phyloP scores from a whole-genome alignment of 164 flowering plant species.

The Stephania yunnanensis region DNA sequence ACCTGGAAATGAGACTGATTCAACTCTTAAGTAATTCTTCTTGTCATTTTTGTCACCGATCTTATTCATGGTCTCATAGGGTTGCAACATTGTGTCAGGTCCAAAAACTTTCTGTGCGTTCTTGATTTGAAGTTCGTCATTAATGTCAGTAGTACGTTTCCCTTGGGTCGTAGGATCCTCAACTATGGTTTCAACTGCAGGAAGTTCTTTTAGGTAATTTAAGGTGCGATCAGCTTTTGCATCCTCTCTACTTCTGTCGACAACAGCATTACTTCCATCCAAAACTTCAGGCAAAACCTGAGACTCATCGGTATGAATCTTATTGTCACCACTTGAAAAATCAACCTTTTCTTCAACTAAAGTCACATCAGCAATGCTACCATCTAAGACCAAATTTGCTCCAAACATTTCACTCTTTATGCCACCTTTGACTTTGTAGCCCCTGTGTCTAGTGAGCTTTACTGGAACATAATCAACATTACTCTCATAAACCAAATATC shows the following conservation, averaged over 20 bases:
- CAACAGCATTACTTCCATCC: not conserved
- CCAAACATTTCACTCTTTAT: not conserved
- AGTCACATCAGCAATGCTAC: not conserved
- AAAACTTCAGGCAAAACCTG: not conserved
- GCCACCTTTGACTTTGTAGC: not conserved
- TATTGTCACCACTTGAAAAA: not conserved
- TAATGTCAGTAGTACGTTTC: not conserved
- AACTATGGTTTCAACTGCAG: slow-evolving; percentile 1
- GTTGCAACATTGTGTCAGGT: not conserved
- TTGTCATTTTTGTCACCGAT: not conserved
- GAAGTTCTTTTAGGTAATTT: not conserved
- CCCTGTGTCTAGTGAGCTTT: not conserved
- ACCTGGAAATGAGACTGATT: not conserved
- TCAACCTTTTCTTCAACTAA: not conserved
- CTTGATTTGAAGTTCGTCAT: not conserved
- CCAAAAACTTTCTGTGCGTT: not conserved
- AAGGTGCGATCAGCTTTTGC: slow-evolving; percentile 2
- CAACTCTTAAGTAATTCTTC: not conserved
- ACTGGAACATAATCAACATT: not conserved
- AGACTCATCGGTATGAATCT: not conserved
- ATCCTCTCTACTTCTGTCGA: not conserved
- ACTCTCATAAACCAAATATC: slow-evolving; percentile 12
- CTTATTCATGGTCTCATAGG: not conserved
- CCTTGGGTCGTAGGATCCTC: slow-evolving; percentile 6
- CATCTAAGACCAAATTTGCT: not conserved